Conservation (phyloP, 2,329 filamentous ascomycete species). For the Pseudogymnoascus sp. region DNA sequence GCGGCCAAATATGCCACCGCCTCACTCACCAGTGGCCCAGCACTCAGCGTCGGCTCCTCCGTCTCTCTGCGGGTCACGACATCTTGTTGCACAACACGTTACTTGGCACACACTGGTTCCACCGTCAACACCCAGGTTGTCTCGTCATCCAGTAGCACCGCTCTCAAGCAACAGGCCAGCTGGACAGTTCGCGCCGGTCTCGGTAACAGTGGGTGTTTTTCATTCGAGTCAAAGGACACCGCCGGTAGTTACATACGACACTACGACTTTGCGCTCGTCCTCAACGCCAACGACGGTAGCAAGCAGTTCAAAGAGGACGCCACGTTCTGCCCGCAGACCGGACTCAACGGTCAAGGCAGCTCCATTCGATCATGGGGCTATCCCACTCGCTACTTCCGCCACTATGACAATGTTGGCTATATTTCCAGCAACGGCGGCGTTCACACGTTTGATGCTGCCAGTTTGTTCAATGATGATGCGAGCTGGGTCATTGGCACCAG, state of each 20-base stretch:
- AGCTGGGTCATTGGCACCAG: constrained; percentile 41
- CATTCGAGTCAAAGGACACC: constrained; percentile 52
- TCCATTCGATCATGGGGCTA: constrained; percentile 52
- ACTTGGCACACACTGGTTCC: constrained; percentile 44
- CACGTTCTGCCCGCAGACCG: constrained; percentile 51
- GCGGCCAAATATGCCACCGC: constrained; percentile 47
- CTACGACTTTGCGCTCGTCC: constrained; percentile 41
- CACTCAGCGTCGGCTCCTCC: constrained; percentile 40
- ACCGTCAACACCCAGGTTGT: constrained; percentile 49
- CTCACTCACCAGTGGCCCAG: constrained; percentile 41
- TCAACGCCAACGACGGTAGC: constrained; percentile 44
- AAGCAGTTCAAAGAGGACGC: constrained; percentile 54
- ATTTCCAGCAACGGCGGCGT: constrained; percentile 48
- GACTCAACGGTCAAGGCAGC: constrained; percentile 43
- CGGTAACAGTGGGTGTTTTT: constrained; percentile 48
- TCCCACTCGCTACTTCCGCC: constrained; percentile 51
- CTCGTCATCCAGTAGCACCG: constrained; percentile 40
- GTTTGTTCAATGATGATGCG: constrained; percentile 46
- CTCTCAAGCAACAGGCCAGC: constrained; percentile 44
- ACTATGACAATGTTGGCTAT: constrained; percentile 42
- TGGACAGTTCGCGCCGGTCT: constrained; percentile 49
- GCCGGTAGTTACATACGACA: constrained; percentile 53
- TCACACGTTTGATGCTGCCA: constrained; percentile 43
- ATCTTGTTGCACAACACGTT: constrained; percentile 44
- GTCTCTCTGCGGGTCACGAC: constrained; percentile 51